These are phyloP conservation scores for Epichloe gansuensis DNA, from an alignment of 2,329 filamentous ascomycete genomes.

Conservation along the genomic window DNA sequence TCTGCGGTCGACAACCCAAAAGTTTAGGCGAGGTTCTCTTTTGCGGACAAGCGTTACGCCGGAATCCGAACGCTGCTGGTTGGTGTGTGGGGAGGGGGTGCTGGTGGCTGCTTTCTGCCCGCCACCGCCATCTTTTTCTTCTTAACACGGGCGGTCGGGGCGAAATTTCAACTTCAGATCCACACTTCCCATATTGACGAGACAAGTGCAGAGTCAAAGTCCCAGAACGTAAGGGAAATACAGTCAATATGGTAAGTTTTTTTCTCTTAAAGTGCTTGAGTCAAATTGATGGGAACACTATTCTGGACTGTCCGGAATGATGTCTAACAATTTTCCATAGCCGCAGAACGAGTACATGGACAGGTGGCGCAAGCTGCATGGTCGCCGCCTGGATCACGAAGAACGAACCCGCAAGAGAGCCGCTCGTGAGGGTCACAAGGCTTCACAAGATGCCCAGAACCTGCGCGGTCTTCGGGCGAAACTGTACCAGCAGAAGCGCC, in stretches of 20 bases:
- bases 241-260: conserved; percentile 6
- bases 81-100: no score
- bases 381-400: conserved; percentile 60
- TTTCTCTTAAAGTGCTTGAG: background rate
- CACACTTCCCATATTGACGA: background rate
- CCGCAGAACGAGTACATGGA: conserved; percentile 76
- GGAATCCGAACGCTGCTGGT: no score
- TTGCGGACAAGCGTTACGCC: no score
- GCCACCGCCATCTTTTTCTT: background rate
- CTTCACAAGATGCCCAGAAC: conserved; percentile 84
- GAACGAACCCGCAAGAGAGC: conserved; percentile 78
- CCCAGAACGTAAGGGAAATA: background rate
- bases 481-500: conserved; percentile 82
- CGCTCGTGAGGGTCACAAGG: conserved; percentile 81
- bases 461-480: conserved; percentile 85
- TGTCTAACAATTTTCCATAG: conserved; percentile 26
- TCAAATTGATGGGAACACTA: no score
- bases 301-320: background rate
- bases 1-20: no score
- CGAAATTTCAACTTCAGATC: conserved; percentile 7
- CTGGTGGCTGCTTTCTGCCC: background rate
- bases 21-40: no score
- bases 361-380: conserved; percentile 48
- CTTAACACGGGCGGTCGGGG: conserved; percentile 3
- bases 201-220: background rate